Evolutionary conservation across 306 rosid genomes (phyloP).

Genomic region (Leucaena leucocephala): DNA sequence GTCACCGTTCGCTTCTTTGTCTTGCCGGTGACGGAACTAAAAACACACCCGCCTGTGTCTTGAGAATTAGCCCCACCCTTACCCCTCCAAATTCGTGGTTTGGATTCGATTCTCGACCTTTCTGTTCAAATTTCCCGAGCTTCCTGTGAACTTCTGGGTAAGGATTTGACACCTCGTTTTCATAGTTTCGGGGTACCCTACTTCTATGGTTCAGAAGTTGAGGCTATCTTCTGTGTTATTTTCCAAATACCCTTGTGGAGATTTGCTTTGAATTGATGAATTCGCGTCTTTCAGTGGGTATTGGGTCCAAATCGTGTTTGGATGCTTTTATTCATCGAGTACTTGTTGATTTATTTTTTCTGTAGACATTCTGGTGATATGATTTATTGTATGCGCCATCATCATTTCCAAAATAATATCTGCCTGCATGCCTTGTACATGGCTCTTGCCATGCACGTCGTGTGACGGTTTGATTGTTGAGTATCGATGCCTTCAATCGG

Average conservation of each 20-base stretch:
- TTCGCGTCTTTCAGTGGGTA: constrained; percentile 8
- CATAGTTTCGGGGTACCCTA: background rate
- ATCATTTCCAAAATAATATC: constrained; percentile 11
- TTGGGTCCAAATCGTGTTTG: constrained; percentile 36
- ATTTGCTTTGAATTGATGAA: background rate
- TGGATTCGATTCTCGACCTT: constrained; percentile 47
- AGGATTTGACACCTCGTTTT: constrained; percentile 44
- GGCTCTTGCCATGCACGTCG: background rate
- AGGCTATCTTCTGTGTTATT: constrained; percentile 13
- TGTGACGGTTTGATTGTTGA: constrained; percentile 34
- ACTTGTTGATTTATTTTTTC: constrained; percentile 19
- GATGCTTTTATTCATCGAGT: constrained; percentile 16
- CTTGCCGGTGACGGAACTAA: constrained; percentile 65
- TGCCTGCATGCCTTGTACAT: constrained; percentile 26
- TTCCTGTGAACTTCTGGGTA: constrained; percentile 41
- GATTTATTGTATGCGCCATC: background rate
- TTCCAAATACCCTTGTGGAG: constrained; percentile 20
- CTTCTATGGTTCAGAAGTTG: background rate
- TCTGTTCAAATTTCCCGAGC: constrained; percentile 26
- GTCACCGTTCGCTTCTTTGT: constrained; percentile 49
- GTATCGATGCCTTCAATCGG: constrained; percentile 25
- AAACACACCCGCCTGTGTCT: constrained; percentile 48
- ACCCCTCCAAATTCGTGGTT: constrained; percentile 30
- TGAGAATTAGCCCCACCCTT: constrained; percentile 30
- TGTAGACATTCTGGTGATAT: constrained; percentile 23